phyloP scores from a whole-genome alignment of 1,284 basidiomycete species.

The Heterobasidion parviporum region DNA sequence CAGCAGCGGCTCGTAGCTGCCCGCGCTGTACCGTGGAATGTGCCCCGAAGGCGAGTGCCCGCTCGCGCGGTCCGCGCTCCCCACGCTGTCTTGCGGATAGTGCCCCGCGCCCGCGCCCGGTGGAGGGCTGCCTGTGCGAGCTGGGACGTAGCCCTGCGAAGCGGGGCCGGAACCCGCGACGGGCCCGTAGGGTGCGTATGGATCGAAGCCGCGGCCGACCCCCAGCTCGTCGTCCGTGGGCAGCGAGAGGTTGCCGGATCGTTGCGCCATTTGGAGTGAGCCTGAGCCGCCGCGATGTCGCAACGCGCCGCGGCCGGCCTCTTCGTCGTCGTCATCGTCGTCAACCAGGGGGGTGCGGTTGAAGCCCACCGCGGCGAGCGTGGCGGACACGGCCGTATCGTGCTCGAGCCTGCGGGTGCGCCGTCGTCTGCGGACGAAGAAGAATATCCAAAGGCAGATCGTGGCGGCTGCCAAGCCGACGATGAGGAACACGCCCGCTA shows the following conservation, averaged over 20 bases:
- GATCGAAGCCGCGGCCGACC: slow-evolving; percentile 34
- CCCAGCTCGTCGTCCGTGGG: slow-evolving; percentile 12
- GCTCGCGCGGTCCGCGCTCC: slow-evolving; percentile 19
- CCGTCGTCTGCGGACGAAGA: slow-evolving; percentile 58
- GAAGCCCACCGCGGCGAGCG: slow-evolving; percentile 57
- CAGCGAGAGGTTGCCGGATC: slow-evolving; percentile 10
- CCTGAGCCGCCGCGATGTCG: slow-evolving; percentile 2
- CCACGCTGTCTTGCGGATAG: slow-evolving; percentile 6
- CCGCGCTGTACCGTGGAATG: slow-evolving; percentile 42
- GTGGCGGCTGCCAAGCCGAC: slow-evolving; percentile 66
- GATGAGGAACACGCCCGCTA: slow-evolving; percentile 69
- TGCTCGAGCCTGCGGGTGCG: slow-evolving; percentile 51
- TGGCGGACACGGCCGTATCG: slow-evolving; percentile 59
- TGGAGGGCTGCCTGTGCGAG: slow-evolving; percentile 38
- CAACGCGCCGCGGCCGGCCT: neutral
- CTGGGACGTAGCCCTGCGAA: slow-evolving; percentile 32
- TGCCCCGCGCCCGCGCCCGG: slow-evolving; percentile 22
- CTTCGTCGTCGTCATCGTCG: slow-evolving; percentile 38
- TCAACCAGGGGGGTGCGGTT: slow-evolving; percentile 60
- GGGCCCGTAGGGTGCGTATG: slow-evolving; percentile 32
- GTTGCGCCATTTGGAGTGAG: slow-evolving; percentile 14
- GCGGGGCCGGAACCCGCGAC: slow-evolving; percentile 21
- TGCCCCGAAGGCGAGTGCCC: slow-evolving; percentile 25
- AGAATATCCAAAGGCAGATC: slow-evolving; percentile 62
- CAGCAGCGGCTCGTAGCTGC: slow-evolving; percentile 59